Evolutionary conservation across 108 stramenopile species (phyloP), one percentile per base, ranked within the genome.

Genomic region (Stephanodiscus minutulus): DNA sequence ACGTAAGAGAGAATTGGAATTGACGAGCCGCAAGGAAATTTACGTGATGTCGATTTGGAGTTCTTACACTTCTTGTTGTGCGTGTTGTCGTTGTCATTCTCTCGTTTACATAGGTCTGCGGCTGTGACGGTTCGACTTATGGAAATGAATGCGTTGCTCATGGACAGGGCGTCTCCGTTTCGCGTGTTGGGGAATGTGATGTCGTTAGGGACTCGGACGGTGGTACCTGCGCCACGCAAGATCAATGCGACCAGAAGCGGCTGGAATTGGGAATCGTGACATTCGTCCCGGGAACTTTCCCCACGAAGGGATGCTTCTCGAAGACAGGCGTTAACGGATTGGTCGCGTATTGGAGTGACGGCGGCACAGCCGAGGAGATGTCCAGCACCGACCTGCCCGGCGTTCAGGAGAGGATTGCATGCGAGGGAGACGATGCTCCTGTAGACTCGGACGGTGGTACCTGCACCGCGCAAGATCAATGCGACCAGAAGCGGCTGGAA

Each of bases 291-390:
- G 63, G 44, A 31, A 28, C 35, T 28, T 64, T 36, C 25, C 63
- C 44, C 0, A 64, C 63, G 17, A 64, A 64, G 37, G 63, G 63
- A 10, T 64, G 63, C 48, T 64, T n/a, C n/a, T n/a, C n/a, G n/a
- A n/a, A n/a, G n/a, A n/a, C n/a, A n/a, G n/a, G n/a, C n/a, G n/a
- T n/a, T 64, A n/a, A 52, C 24, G 50, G 50, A 2, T 12, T 52
- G 1, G n/a, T 52, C 7, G 50, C 50, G 18, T 52, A 52, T 52
- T 52, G 50, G 50, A 24, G 50, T 7, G 24, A 24, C 4, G 57
- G 57, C n/a, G 57, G 57, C 33, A 36, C 57, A 1, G 9, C 35
- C 35, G 57, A 58, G 18, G 57, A 58, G 17, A 13, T 29, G n/a
- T n/a, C n/a, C n/a, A n/a, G n/a, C n/a, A n/a, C n/a, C n/a, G n/a